phyloP scores from a whole-genome alignment of 106 monocot genomes.

The Dendrobium officinale region DNA sequence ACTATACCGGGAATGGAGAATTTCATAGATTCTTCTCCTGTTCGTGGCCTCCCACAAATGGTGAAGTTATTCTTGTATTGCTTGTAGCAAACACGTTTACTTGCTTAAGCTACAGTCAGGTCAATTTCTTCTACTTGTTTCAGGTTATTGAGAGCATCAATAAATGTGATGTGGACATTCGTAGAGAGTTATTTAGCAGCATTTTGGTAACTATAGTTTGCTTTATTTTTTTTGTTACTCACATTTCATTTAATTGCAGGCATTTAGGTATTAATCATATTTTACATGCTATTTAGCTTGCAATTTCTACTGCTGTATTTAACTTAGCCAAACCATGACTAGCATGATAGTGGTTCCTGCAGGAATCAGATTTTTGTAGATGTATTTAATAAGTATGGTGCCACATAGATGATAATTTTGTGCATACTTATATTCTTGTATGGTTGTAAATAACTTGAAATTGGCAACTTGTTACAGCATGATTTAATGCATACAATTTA shows the following conservation, averaged over 20 bases:
- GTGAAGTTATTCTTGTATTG: constrained; percentile 25
- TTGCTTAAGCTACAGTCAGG: not conserved
- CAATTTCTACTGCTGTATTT: not conserved
- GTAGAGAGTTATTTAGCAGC: constrained; percentile 93
- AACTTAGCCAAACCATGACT: not conserved
- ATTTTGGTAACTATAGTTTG: constrained; percentile 53
- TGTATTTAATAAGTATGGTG: no score
- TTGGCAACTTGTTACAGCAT: no score
- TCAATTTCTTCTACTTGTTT: not conserved
- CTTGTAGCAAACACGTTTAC: not conserved
- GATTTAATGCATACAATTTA: no score
- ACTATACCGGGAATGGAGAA: constrained; percentile 87
- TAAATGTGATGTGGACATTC: constrained; percentile 90
- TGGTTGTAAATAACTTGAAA: no score
- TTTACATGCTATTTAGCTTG: not conserved
- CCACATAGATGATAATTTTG: no score
- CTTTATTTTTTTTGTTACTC: not conserved
- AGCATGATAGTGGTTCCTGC: not conserved
- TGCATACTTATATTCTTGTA: no score
- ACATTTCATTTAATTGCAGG: not conserved
- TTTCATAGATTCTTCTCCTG: constrained; percentile 40
- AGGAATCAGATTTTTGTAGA: not conserved
- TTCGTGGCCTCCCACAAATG: constrained; percentile 87
- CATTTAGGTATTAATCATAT: not conserved
- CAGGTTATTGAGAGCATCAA: constrained; percentile 98